phyloP scores from a whole-genome alignment of 768 basidiomycete genomes.

The Lepiota subincarnata region DNA sequence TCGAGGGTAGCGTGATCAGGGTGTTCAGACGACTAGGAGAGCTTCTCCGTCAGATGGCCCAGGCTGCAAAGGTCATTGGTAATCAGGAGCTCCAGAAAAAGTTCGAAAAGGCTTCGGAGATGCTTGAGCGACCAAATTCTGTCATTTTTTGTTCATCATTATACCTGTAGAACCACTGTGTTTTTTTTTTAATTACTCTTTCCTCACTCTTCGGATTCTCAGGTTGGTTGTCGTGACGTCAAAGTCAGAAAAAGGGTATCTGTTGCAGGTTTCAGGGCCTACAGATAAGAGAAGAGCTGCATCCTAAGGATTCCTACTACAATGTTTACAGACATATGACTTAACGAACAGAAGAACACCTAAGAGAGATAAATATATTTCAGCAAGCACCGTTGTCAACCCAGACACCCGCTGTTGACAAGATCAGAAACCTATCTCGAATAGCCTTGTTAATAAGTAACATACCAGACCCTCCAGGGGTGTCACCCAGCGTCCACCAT shows the following conservation, averaged over 20 bases:
- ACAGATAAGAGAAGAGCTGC: too few relatives aligned
- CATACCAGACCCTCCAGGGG: conserved; percentile 47
- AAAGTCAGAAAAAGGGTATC: too few relatives aligned
- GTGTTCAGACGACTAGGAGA: conserved; percentile 95
- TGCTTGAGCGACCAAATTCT: conserved; percentile 91
- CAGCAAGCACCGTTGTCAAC: conserved; percentile 45
- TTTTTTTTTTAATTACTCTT: background rate
- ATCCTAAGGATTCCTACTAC: too few relatives aligned
- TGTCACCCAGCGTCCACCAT: conserved; percentile 63
- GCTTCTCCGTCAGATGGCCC: conserved; percentile 92
- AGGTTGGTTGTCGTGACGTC: too few relatives aligned
- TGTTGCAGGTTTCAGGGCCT: too few relatives aligned
- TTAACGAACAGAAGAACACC: too few relatives aligned
- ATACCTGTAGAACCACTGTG: conserved; percentile 50
- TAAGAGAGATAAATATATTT: background rate
- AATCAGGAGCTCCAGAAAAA: conserved; percentile 91
- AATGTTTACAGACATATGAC: too few relatives aligned
- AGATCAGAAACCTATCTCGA: background rate
- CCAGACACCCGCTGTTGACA: conserved; percentile 49
- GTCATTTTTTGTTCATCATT: conserved; percentile 89
- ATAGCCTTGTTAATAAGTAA: background rate
- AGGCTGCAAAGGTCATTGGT: conserved; percentile 94
- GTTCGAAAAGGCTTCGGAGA: conserved; percentile 86
- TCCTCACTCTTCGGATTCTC: too few relatives aligned
- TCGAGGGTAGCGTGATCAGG: conserved; percentile 94